Conservation (phyloP, 2,329 filamentous ascomycete genomes). For the Trichocomaceae sp. region DNA sequence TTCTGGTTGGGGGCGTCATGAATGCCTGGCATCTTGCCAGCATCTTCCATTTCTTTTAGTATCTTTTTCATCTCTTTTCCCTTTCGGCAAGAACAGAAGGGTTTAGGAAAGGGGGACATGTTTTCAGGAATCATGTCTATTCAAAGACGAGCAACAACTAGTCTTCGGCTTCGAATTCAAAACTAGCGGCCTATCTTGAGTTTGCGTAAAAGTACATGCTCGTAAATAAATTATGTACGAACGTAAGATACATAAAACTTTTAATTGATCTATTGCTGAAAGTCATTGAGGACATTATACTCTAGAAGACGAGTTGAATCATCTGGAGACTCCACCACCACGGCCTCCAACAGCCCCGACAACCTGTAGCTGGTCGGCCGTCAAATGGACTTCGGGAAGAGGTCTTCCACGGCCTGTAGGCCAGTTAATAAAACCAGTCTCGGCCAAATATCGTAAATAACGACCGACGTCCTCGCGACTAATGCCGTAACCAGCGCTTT, state of each 20-base stretch:
- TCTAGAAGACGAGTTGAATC: not conserved
- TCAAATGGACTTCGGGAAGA: conserved; percentile 10
- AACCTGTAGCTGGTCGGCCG: conserved; percentile 11
- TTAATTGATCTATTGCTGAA: conserved; percentile 1
- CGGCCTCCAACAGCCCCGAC: conserved; percentile 13
- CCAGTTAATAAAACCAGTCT: conserved; percentile 54
- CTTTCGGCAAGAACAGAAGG: not conserved
- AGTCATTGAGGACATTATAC: not conserved
- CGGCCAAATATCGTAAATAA: conserved; percentile 58
- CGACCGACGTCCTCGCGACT: conserved; percentile 55
- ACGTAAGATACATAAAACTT: conserved; percentile 5
- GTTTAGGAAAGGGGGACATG: not conserved
- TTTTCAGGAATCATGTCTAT: not conserved
- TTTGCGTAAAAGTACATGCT: not conserved
- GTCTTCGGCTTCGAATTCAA: not conserved
- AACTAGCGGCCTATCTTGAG: not conserved
- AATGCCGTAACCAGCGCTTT: conserved; percentile 51
- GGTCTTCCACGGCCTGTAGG: conserved; percentile 11
- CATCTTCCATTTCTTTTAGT: not conserved
- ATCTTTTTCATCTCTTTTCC: not conserved
- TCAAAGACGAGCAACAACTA: not conserved
- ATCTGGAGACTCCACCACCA: conserved; percentile 10
- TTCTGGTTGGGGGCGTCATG: not conserved
- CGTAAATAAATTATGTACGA: not conserved
- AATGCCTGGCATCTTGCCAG: not conserved